A percentile compares a stretch with the other conserved stretches of the same genome.
phyloP scores from a whole-genome alignment of 441 rosid genomes.

The Euphorbia celastroides region DNA sequence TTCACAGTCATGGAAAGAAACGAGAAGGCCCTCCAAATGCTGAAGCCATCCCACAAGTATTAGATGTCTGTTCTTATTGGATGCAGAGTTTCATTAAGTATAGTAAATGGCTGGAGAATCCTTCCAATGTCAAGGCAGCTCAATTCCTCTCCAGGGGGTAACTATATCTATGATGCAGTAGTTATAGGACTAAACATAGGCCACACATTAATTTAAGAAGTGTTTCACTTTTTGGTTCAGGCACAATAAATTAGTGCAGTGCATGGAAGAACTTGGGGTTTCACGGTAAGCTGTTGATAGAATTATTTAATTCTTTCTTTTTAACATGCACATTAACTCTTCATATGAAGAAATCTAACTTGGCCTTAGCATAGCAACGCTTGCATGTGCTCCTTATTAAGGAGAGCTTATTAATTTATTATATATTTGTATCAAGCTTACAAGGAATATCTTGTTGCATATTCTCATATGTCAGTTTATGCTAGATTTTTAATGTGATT shows the following conservation, averaged over 20 bases:
- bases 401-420: too few relatives aligned
- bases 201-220: constrained; percentile 14
- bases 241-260: constrained; percentile 69
- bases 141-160: constrained; percentile 89
- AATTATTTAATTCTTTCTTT: constrained; percentile 7
- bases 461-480: too few relatives aligned
- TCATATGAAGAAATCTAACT: not conserved
- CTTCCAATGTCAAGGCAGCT: constrained; percentile 84
- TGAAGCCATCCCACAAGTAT: constrained; percentile 64
- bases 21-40: constrained; percentile 69
- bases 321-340: not conserved
- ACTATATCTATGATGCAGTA: constrained; percentile 14
- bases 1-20: constrained; percentile 58
- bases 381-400: too few relatives aligned
- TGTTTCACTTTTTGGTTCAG: constrained; percentile 44
- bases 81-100: constrained; percentile 90
- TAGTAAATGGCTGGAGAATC: constrained; percentile 91
- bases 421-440: too few relatives aligned
- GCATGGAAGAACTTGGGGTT: constrained; percentile 67
- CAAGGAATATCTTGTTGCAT: too few relatives aligned
- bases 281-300: constrained; percentile 54
- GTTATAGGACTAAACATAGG: constrained; percentile 2
- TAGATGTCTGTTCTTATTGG: constrained; percentile 92
- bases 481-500: too few relatives aligned
- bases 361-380: not conserved